Base-by-base conservation (phyloP, 148 eudicot species). In the Gaultheria prostrata region DNA sequence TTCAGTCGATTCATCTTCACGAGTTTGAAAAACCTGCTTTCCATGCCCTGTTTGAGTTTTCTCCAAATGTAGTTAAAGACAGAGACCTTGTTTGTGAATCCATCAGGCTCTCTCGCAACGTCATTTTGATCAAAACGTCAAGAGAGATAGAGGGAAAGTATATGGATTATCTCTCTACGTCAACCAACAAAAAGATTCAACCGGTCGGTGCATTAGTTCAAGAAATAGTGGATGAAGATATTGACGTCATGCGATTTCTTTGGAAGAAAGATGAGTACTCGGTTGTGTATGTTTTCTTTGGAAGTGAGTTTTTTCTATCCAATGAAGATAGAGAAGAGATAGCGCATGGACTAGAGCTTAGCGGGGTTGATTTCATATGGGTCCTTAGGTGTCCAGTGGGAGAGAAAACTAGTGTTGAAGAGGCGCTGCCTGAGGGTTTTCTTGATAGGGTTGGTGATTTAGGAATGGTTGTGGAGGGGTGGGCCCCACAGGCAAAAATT, bases 401-500 rank as follows among this genome's bases (percentile, higher is more conserved):
- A 1, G 88, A 88, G 15, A 20, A 53, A 15, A 76, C 73, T 28
- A 57, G 30, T 10, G 26, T 82, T 49, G 67, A 80, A 59, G 86
- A 87, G 65, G 84, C 73, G 11, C 33, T 88, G 53, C 88, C 89
- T 9, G 45, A 73, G 1, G 89, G 86, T 21, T 85, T 88, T 63
- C 14, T 80, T 28, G 80, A 85, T 43, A 85, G 86, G 79, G 35
- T 75, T 4, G 45, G 69, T 30, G 82, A 65, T 4, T 85, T 74
- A 45, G 90, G 90, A 9, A 65, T 30, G 63, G 32, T 88, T 10
- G 77, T 88, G 4, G 53, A 83, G 46, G 80, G 83, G 1, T 85
- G 90, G 90, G 88, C 86, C 20, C 90, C 88, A 6, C 90, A 88
- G 33, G 85, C 73, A 6, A 81, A 59, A 28, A 88, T 88, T 15